These are phyloP conservation scores for Puccinellia tenuiflora DNA, from an alignment of 176 grass and related monocot genomes.

Conservation along the genomic window DNA sequence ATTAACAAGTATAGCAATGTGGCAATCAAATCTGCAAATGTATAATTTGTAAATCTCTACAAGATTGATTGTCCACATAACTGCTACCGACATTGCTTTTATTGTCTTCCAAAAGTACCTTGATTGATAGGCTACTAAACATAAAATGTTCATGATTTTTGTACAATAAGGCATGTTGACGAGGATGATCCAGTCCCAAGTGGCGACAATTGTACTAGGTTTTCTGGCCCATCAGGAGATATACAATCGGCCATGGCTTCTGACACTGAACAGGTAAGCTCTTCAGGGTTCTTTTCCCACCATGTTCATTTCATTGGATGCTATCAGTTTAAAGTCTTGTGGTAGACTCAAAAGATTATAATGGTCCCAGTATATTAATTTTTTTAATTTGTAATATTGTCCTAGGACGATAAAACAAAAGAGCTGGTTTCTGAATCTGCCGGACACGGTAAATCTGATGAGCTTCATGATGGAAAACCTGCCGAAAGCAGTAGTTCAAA, in stretches of 20 bases:
- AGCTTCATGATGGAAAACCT: slow-evolving; percentile 40
- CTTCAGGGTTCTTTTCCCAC: neutral
- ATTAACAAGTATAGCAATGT: neutral
- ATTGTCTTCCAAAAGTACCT: slow-evolving; percentile 5
- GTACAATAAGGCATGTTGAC: slow-evolving; percentile 66
- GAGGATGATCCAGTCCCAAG: slow-evolving; percentile 56
- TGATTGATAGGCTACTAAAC: slow-evolving; percentile 17
- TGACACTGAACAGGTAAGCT: slow-evolving; percentile 46
- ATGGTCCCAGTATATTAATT: neutral
- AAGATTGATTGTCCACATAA: neutral
- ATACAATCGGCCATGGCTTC: slow-evolving; percentile 31
- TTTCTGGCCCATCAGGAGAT: slow-evolving; percentile 37
- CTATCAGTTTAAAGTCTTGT: neutral
- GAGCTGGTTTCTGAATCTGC: slow-evolving; percentile 37
- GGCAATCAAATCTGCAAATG: neutral
- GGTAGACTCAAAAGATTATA: neutral
- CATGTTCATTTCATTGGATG: slow-evolving; percentile 16
- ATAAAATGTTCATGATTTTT: slow-evolving; percentile 11
- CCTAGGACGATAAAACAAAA: slow-evolving; percentile 61
- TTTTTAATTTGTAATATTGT: slow-evolving; percentile 2
- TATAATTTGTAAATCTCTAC: slow-evolving; percentile 8
- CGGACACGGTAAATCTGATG: slow-evolving; percentile 22
- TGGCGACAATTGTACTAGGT: slow-evolving; percentile 36
- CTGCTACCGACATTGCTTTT: slow-evolving; percentile 18
- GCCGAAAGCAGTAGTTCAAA: slow-evolving; percentile 41